Percentiles rank a stretch among this genome's conserved stretches.
Conservation (phyloP, 768 basidiomycete species). For the Rhodosporidiobolus odoratus region DNA sequence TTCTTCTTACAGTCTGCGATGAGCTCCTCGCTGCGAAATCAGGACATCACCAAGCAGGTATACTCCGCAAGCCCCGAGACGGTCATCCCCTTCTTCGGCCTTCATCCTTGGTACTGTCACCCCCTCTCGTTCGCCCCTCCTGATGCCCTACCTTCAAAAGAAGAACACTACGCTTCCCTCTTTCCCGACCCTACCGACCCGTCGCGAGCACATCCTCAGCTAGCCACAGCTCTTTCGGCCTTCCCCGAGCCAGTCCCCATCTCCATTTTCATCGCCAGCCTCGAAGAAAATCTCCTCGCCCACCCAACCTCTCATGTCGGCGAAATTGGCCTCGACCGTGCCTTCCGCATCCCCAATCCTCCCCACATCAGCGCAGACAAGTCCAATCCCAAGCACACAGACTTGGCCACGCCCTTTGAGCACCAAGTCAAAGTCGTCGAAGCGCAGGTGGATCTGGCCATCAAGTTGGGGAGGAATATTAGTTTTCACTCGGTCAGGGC, state of each 20-base stretch:
- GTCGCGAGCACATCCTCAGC: constrained; percentile 34
- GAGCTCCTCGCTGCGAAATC: constrained; percentile 36
- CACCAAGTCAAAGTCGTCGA: constrained; percentile 80
- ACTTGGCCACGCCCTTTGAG: constrained; percentile 68
- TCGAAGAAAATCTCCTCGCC: constrained; percentile 58
- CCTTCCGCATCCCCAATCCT: constrained; percentile 65
- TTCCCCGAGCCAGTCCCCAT: constrained; percentile 72
- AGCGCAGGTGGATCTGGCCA: constrained; percentile 76
- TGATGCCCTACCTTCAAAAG: constrained; percentile 48
- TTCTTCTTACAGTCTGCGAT: constrained; percentile 52
- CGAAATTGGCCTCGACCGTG: constrained; percentile 85
- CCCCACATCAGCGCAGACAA: constrained; percentile 44
- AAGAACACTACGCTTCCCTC: constrained; percentile 67
- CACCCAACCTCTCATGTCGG: constrained; percentile 77
- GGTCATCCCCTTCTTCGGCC: constrained; percentile 81
- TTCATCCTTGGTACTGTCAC: constrained; percentile 82
- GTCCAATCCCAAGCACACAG: constrained; percentile 53
- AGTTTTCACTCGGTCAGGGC: constrained; percentile 84
- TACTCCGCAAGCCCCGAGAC: constrained; percentile 29
- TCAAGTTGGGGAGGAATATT: constrained; percentile 68
- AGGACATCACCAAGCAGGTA: constrained; percentile 27
- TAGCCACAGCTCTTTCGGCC: constrained; percentile 53
- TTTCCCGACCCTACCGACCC: constrained; percentile 49
- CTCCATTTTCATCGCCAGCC: constrained; percentile 52
- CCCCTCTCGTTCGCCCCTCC: constrained; percentile 10